phyloP scores from a whole-genome alignment of 2,329 filamentous ascomycete genomes.

The Rhinocladiella mackenziei region DNA sequence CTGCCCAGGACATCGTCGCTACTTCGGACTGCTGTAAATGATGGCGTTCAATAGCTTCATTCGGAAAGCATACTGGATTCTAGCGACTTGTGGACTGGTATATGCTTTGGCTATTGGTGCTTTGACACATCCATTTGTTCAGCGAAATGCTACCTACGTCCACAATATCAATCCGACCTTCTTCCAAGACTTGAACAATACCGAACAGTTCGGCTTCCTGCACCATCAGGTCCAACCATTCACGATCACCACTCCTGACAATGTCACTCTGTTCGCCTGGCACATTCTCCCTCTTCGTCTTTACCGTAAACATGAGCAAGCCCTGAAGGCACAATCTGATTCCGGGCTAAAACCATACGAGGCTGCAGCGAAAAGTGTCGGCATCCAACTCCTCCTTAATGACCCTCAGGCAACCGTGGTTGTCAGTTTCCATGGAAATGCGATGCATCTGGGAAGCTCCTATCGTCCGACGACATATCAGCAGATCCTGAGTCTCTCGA shows the following conservation, averaged over 20 bases:
- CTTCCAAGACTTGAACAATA: slow-evolving; percentile 56
- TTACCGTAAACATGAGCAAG: slow-evolving; percentile 65
- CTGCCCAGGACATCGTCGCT: too few species aligned
- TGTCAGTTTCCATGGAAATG: slow-evolving; percentile 63
- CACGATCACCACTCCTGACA: slow-evolving; percentile 68
- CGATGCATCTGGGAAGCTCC: slow-evolving; percentile 76
- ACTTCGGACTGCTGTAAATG: too few species aligned
- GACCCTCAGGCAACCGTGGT: slow-evolving; percentile 52
- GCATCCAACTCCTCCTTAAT: slow-evolving; percentile 49
- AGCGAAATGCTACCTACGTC: slow-evolving; percentile 79
- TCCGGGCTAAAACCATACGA: slow-evolving; percentile 28
- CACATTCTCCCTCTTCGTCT: slow-evolving; percentile 77
- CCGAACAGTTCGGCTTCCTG: slow-evolving; percentile 30
- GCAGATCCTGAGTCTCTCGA: slow-evolving; percentile 66
- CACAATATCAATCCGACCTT: slow-evolving; percentile 71
- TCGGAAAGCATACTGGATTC: slow-evolving; percentile 52
- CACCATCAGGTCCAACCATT: slow-evolving; percentile 75
- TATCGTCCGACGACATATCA: slow-evolving; percentile 75
- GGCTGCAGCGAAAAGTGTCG: slow-evolving; percentile 47
- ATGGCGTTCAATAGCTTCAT: slow-evolving; percentile 32
- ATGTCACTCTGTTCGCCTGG: slow-evolving; percentile 80
- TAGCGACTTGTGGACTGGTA: slow-evolving; percentile 58
- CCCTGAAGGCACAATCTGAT: slow-evolving; percentile 45
- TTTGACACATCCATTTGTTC: slow-evolving; percentile 65
- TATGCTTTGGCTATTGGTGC: slow-evolving; percentile 66